These are phyloP conservation scores for Ambrosiella xylebori DNA, from an alignment of 2,329 filamentous ascomycete genomes.

Conservation along the genomic window DNA sequence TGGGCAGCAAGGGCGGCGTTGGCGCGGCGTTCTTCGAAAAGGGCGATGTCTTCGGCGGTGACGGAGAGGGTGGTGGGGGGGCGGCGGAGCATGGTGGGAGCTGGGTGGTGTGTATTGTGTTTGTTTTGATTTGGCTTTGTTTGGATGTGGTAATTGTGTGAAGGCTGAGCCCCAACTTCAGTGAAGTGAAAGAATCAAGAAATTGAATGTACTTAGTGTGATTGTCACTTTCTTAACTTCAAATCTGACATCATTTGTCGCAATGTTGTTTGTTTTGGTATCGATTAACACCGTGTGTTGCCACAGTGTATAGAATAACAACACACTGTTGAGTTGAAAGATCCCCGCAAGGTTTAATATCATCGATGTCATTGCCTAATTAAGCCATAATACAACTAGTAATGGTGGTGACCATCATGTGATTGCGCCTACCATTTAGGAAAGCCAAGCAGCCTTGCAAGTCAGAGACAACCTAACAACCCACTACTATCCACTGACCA, in stretches of 20 bases:
- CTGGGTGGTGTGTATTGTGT: background rate
- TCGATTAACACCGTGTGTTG: background rate
- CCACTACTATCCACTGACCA: too few relatives aligned
- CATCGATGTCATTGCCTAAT: background rate
- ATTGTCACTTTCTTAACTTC: background rate
- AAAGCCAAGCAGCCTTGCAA: too few relatives aligned
- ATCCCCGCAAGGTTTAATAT: background rate
- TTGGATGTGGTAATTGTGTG: too few relatives aligned
- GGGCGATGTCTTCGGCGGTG: slow-evolving; percentile 51
- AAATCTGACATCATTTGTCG: background rate
- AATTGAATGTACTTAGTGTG: background rate
- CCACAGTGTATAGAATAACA: background rate
- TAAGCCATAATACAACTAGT: background rate
- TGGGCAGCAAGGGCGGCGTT: slow-evolving; percentile 23
- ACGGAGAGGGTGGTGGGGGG: slow-evolving; percentile 50
- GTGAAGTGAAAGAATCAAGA: background rate
- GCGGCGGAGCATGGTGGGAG: slow-evolving; percentile 41
- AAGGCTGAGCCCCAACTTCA: too few relatives aligned
- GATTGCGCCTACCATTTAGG: too few relatives aligned
- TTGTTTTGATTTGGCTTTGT: background rate
- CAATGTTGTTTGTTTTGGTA: background rate
- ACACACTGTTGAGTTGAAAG: background rate
- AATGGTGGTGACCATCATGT: too few relatives aligned
- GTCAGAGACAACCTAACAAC: too few relatives aligned
- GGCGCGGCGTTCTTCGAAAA: slow-evolving; percentile 47